Evolutionary conservation across 148 eudicot species (phyloP).

Genomic region (Amaranthus palmeri): DNA sequence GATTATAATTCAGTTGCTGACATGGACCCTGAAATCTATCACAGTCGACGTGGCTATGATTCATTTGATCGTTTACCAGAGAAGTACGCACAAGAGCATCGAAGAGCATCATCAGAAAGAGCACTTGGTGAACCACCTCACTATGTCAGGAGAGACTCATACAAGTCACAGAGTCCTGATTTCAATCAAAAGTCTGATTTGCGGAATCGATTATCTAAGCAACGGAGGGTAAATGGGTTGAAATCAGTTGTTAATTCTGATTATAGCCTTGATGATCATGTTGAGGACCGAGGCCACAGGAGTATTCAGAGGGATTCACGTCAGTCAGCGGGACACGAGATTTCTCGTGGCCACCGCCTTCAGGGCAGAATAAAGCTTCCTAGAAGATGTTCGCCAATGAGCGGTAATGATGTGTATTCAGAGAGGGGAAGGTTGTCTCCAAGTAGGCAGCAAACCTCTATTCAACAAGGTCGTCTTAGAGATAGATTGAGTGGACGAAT

Average conservation of each 20-base stretch:
- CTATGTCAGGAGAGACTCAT: constrained; percentile 46
- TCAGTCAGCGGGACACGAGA: constrained; percentile 39
- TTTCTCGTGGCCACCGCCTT: constrained; percentile 58
- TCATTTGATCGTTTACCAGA: constrained; percentile 43
- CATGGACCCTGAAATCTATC: constrained; percentile 47
- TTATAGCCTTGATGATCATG: constrained; percentile 32
- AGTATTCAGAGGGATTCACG: constrained; percentile 44
- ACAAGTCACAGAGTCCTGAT: constrained; percentile 40
- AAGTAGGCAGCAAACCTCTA: constrained; percentile 34
- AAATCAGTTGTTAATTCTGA: constrained; percentile 73
- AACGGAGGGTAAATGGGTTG: constrained; percentile 55
- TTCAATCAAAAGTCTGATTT: constrained; percentile 47
- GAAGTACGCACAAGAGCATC: constrained; percentile 46
- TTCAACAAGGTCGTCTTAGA: constrained; percentile 56
- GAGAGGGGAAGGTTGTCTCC: constrained; percentile 44
- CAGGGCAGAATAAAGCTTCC: constrained; percentile 83
- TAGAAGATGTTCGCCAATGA: constrained; percentile 41
- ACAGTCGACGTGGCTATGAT: constrained; percentile 48
- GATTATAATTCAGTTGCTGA: constrained; percentile 39
- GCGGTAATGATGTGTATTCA: constrained; percentile 15
- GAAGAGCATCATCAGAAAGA: constrained; percentile 50
- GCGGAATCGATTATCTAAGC: constrained; percentile 71
- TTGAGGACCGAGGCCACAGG: constrained; percentile 42
- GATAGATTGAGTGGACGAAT: constrained; percentile 58
- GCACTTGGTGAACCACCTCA: constrained; percentile 28